These are phyloP conservation scores for Capsella rubella DNA, from an alignment of 441 rosid genomes.

Conservation along the genomic window DNA sequence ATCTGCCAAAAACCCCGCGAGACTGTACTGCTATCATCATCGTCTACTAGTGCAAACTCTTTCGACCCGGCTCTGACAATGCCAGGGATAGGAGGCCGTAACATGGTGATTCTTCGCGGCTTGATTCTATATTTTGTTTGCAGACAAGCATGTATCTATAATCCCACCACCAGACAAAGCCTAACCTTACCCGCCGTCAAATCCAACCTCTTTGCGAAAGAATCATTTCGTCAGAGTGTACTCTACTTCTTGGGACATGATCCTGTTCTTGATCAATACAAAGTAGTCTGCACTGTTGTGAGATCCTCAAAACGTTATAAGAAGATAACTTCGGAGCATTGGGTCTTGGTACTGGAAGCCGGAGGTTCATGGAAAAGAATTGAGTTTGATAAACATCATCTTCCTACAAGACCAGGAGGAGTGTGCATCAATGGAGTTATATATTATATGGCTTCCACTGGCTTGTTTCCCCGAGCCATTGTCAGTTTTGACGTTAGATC, in stretches of 20 bases:
- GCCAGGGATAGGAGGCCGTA: constrained; percentile 5
- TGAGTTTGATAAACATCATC: too few species aligned
- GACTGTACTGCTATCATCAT: not conserved
- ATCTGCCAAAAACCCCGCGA: not conserved
- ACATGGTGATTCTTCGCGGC: not conserved
- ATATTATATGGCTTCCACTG: too few species aligned
- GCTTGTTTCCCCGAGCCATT: too few species aligned
- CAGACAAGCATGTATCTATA: constrained; percentile 5
- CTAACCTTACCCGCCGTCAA: not conserved
- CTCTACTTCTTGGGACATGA: constrained; percentile 12
- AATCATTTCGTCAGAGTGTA: not conserved
- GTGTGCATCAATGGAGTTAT: too few species aligned
- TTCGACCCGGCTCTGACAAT: not conserved
- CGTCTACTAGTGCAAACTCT: not conserved
- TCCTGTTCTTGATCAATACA: constrained; percentile 23
- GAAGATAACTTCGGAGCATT: not conserved
- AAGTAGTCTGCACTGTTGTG: constrained; percentile 10
- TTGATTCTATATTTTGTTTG: constrained; percentile 21
- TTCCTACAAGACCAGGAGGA: too few species aligned
- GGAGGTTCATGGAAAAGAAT: not conserved
- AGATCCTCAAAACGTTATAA: not conserved
- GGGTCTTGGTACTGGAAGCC: constrained; percentile 8
- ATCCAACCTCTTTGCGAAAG: not conserved
- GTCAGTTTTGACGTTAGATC: too few species aligned
- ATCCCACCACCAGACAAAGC: constrained; percentile 15